Evolutionary conservation across 768 basidiomycete genomes (phyloP).

Genomic region (Agaricus blazei): DNA sequence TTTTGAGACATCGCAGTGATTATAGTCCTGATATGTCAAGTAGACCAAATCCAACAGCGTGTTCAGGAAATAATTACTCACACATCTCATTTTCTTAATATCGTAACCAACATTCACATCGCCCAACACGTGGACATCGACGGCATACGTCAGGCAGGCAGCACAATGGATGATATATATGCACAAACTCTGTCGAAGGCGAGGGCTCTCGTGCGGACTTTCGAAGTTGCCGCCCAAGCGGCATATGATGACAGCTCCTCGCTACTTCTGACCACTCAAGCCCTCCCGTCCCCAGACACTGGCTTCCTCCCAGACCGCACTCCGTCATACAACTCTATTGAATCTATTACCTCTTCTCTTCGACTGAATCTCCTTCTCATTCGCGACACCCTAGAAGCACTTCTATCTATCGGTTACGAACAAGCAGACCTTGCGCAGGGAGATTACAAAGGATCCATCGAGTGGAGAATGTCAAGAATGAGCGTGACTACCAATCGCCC

Average conservation of each 20-base stretch:
- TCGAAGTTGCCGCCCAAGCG: constrained; percentile 69
- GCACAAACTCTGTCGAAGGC: constrained; percentile 65
- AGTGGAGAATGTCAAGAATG: constrained; percentile 70
- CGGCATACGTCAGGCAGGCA: constrained; percentile 51
- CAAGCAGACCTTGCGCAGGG: constrained; percentile 66
- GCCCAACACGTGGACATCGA: constrained; percentile 83
- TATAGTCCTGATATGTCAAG: constrained; percentile 16
- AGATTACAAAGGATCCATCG: constrained; percentile 71
- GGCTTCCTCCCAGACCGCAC: constrained; percentile 25
- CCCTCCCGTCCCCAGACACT: constrained; percentile 34
- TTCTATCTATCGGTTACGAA: constrained; percentile 61
- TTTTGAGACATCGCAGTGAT: background rate
- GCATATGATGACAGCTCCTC: constrained; percentile 67
- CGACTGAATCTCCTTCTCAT: constrained; percentile 52
- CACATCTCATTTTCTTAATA: constrained; percentile 52
- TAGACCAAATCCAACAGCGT: constrained; percentile 34
- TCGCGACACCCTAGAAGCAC: constrained; percentile 54
- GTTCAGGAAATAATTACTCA: constrained; percentile 51
- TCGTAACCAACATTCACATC: constrained; percentile 68
- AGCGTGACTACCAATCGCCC: constrained; percentile 54
- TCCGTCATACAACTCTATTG: constrained; percentile 39
- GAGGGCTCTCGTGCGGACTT: constrained; percentile 56
- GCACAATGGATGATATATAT: constrained; percentile 47
- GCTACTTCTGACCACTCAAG: constrained; percentile 57
- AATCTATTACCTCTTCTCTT: constrained; percentile 45